Percentiles rank a stretch among this genome's conserved stretches.
phyloP scores from a whole-genome alignment of 768 basidiomycete genomes.

The Harrya chromipes region DNA sequence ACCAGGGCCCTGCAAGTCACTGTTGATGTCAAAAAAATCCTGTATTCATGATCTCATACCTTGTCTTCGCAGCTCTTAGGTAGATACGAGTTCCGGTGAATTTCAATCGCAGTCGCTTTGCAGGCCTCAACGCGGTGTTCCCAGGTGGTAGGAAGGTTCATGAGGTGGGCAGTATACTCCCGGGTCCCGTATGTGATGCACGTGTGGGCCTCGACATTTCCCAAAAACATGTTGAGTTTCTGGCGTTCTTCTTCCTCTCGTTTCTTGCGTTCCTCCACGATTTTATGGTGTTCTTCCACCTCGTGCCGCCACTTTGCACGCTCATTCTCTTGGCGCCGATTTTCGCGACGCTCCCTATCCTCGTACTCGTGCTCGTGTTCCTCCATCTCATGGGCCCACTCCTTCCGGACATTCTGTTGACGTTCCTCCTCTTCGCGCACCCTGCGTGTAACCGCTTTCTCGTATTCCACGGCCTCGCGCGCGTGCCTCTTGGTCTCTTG shows the following conservation, averaged over 20 bases:
- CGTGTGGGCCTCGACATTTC: constrained; percentile 7
- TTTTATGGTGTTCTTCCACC: constrained; percentile 15
- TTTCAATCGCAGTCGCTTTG: constrained; percentile 20
- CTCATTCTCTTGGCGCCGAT: constrained; percentile 1
- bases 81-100: constrained; percentile 20
- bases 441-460: background rate
- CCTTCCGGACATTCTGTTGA: background rate
- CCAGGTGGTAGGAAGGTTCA: constrained; percentile 24
- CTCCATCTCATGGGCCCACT: constrained; percentile 7
- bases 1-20: constrained; percentile 13
- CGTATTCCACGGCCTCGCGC: constrained; percentile 2
- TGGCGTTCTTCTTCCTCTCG: constrained; percentile 27
- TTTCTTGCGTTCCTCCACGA: constrained; percentile 11
- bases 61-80: constrained; percentile 22
- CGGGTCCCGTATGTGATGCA: constrained; percentile 28
- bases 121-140: constrained; percentile 25
- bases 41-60: constrained; percentile 1
- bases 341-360: constrained; percentile 12
- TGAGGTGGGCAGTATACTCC: constrained; percentile 28
- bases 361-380: constrained; percentile 6
- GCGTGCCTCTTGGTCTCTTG: no score
- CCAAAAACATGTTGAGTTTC: constrained; percentile 28
- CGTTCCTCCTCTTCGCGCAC: constrained; percentile 3
- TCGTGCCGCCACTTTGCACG: constrained; percentile 19
- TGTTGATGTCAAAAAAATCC: background rate